A percentile compares a stretch with the other conserved stretches of the same genome.
phyloP scores from a whole-genome alignment of 352 stramenopile species.

The Pythium aquatile region DNA sequence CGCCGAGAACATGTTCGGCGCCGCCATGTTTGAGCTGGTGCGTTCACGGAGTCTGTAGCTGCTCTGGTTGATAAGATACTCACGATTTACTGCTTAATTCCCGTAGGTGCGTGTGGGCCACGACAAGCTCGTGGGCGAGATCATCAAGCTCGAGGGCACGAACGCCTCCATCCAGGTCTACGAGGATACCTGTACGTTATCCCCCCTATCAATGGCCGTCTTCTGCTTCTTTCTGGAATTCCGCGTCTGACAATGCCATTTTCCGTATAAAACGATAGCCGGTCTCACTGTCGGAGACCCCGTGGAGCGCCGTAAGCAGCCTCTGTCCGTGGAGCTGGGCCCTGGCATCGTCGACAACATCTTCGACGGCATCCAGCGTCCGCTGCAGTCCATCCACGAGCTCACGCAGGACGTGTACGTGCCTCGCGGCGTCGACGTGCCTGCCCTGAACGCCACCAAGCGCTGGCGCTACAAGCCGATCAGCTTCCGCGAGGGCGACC shows the following conservation, averaged over 20 bases:
- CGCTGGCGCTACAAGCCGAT: conserved; percentile 95
- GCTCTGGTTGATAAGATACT: background rate
- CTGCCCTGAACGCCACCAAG: conserved; percentile 92
- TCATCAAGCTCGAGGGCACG: conserved; percentile 99
- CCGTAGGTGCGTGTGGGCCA: conserved; percentile 96
- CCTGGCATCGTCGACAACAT: conserved; percentile 99
- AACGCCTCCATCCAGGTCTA: conserved; percentile 99
- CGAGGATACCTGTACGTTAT: conserved; percentile 92
- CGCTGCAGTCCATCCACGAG: conserved; percentile 96
- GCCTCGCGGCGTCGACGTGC: conserved; percentile 95
- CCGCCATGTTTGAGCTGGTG: conserved; percentile 97
- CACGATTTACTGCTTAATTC: background rate
- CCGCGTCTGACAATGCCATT: background rate
- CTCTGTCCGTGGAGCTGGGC: conserved; percentile 97
- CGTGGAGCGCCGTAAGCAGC: conserved; percentile 96
- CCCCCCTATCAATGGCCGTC: background rate
- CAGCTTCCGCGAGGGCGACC: conserved; percentile 92
- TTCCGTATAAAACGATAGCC: conserved; percentile 26
- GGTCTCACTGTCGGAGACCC: conserved; percentile 98
- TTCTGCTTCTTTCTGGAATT: background rate
- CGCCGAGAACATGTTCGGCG: conserved; percentile 98
- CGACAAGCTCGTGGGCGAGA: conserved; percentile 99
- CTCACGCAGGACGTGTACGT: conserved; percentile 97
- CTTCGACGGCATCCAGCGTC: conserved; percentile 99
- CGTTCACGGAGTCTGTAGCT: conserved; percentile 13